Conservation (phyloP, 495 filamentous ascomycete genomes). For the Tuber indicum region DNA sequence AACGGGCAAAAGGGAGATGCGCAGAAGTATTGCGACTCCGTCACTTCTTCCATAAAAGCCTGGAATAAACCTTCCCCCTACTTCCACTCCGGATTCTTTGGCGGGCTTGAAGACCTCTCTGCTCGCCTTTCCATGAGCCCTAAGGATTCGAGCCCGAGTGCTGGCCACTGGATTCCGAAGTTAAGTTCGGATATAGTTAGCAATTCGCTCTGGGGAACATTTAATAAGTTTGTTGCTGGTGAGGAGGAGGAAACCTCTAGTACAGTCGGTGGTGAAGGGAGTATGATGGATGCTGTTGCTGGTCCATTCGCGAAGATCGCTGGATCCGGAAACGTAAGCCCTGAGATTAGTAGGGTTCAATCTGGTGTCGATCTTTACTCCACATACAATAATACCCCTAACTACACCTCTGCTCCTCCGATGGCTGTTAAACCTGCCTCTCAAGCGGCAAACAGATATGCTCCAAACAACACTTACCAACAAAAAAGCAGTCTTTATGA, state of each 20-base stretch:
- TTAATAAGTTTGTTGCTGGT: slow-evolving; percentile 91
- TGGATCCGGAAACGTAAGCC: slow-evolving; percentile 54
- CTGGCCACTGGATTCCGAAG: slow-evolving; percentile 68
- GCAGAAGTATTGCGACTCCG: slow-evolving; percentile 82
- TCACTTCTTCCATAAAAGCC: slow-evolving; percentile 68
- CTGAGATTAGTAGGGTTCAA: slow-evolving; percentile 72
- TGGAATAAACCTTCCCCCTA: slow-evolving; percentile 79
- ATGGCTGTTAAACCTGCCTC: slow-evolving; percentile 17
- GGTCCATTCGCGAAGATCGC: slow-evolving; percentile 78
- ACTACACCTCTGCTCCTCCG: slow-evolving; percentile 16
- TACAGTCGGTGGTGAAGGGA: slow-evolving; percentile 49
- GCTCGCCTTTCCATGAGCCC: slow-evolving; percentile 76
- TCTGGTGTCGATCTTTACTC: slow-evolving; percentile 73
- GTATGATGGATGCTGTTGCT: slow-evolving; percentile 44
- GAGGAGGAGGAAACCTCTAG: slow-evolving; percentile 58
- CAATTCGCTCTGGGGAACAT: slow-evolving; percentile 74
- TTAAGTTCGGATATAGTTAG: slow-evolving; percentile 93
- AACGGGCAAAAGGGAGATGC: slow-evolving; percentile 74
- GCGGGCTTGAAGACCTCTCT: slow-evolving; percentile 72
- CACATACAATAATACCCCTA: slow-evolving; percentile 21
- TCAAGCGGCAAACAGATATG: slow-evolving; percentile 23
- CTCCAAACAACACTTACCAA: slow-evolving; percentile 30
- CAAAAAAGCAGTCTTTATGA: slow-evolving; percentile 18
- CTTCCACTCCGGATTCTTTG: slow-evolving; percentile 66
- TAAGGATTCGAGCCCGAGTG: slow-evolving; percentile 56